Evolutionary conservation across 345 rosid genomes (phyloP), one percentile per base, ranked within the genome.

Genomic region (Trapa bicornis): DNA sequence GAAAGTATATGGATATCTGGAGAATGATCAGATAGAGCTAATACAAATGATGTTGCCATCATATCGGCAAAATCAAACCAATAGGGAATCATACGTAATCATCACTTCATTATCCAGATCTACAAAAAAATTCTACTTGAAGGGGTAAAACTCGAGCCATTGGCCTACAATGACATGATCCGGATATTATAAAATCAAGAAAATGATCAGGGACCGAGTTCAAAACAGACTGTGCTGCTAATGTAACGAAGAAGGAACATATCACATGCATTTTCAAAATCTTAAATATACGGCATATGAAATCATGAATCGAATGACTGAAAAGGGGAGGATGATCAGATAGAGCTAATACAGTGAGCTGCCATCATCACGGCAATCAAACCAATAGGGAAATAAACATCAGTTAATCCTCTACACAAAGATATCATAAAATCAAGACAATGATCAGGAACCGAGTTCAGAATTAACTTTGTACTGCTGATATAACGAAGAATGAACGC

Each of bases 281-380:
- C 48, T 50, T 50, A 2, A 22, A 50, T 50, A 14, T 50, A 5
- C 16, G 5, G 16, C n/a, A 4, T 50, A 17, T 50, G n/a, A 53
- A 53, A 53, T 17, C 8, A 6, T 17, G 58, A n/a, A 50, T 50
- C 7, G 5, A 53, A 17, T 17, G 29, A 53, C 33, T 54, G 60
- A 10, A 3, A 37, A 12, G 6, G 32, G 62, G 72, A 71, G 78
- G 58, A 71, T 67, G 84, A 80, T 77, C 84, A 77, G 80, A 64
- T 80, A 80, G 80, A 64, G 66, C 79, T 77, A 80, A 77, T 73
- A 77, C 84, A 58, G 68, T 65, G 58, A 39, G 53, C 62, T 67
- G 81, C 83, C 83, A 82, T 82, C 85, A 82, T 79, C 22, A 1
- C 76, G 81, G 85, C 83, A 22, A 77, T 79, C 85, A 82, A 82